These are phyloP conservation scores for Chrysanthemum makinoi DNA, from an alignment of 129 eudicot genomes.

Conservation along the genomic window DNA sequence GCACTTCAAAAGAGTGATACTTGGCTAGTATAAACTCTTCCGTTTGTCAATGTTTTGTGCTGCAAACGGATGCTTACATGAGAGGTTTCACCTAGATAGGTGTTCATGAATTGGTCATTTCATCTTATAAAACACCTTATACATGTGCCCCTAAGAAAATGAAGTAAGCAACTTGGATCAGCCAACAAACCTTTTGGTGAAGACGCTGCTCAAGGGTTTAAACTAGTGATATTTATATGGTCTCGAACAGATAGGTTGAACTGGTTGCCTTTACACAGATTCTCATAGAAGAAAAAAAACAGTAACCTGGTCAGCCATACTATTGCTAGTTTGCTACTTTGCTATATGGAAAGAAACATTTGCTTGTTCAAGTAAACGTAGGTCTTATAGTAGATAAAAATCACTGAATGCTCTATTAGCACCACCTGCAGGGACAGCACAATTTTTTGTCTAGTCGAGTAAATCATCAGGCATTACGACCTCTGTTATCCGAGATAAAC, in stretches of 20 bases:
- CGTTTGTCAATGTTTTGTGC: neutral
- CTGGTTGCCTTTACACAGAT: constrained; percentile 1
- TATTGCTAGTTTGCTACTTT: neutral
- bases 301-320: neutral
- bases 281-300: neutral
- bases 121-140: neutral
- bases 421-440: neutral
- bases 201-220: neutral
- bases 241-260: neutral
- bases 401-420: neutral
- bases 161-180: neutral
- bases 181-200: neutral
- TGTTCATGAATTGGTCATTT: too few species aligned
- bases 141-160: neutral
- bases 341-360: constrained; percentile 2
- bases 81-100: neutral
- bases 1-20: neutral
- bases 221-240: neutral
- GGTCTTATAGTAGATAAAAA: neutral
- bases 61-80: neutral
- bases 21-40: neutral
- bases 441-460: neutral
- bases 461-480: neutral
- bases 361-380: neutral
- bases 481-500: neutral